Evolutionary conservation across 805 yeast species (phyloP).

Genomic region (Sugiyamaella floridensis): DNA sequence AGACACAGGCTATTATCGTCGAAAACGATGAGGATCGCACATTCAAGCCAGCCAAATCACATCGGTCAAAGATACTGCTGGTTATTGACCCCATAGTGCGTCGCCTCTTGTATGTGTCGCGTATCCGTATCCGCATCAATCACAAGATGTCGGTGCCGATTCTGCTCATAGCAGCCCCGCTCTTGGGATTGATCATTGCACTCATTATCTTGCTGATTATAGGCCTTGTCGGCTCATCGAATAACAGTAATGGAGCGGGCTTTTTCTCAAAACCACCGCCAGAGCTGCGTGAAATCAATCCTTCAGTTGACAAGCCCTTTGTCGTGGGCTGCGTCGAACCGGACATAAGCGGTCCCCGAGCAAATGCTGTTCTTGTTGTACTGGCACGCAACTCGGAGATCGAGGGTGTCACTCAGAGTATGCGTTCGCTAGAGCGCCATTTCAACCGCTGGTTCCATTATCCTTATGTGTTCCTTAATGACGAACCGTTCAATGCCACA

Average conservation of each 20-base stretch:
- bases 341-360: slow-evolving; percentile 44
- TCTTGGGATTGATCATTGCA: not conserved
- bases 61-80: not conserved
- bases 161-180: slow-evolving; percentile 1
- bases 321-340: slow-evolving; percentile 46
- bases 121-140: slow-evolving; percentile 13
- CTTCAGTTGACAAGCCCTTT: slow-evolving; percentile 40
- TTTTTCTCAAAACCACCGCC: not conserved
- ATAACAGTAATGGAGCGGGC: not conserved
- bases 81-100: not conserved
- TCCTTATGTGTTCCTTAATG: slow-evolving; percentile 87
- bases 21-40: not conserved
- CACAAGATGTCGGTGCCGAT: slow-evolving; percentile 13
- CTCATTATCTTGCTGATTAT: not conserved
- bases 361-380: slow-evolving; percentile 80
- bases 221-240: not conserved
- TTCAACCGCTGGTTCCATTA: slow-evolving; percentile 92
- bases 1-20: not conserved
- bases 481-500: slow-evolving; percentile 60
- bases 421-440: slow-evolving; percentile 72
- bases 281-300: slow-evolving; percentile 5
- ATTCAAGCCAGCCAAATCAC: not conserved
- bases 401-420: slow-evolving; percentile 65
- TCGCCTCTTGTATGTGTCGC: not conserved
- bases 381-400: slow-evolving; percentile 76